A percentile compares a stretch with the other conserved stretches of the same genome.
These are phyloP conservation scores for Penicillium sp. DNA, from an alignment of 2,329 filamentous ascomycete species.

Conservation along the genomic window DNA sequence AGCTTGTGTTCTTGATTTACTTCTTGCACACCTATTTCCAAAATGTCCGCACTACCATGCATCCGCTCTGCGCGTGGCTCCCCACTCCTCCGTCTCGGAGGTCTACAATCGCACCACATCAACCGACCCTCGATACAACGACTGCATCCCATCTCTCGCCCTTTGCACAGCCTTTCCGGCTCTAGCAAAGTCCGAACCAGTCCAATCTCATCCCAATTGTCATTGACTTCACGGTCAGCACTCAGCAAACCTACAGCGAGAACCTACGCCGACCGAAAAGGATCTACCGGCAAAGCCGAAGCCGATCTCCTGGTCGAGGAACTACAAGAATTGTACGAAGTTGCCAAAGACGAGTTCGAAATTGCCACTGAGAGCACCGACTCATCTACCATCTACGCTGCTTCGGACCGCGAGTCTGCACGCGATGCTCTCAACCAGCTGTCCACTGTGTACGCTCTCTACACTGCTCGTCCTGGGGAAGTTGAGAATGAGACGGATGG, in stretches of 20 bases:
- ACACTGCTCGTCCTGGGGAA: conserved; percentile 28
- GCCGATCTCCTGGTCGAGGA: conserved; percentile 39
- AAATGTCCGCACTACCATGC: neutral
- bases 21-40: neutral
- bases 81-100: neutral
- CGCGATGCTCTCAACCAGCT: conserved; percentile 48
- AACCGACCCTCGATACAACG: neutral
- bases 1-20: neutral
- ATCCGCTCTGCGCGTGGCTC: neutral
- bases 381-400: conserved; percentile 47
- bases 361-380: conserved; percentile 51
- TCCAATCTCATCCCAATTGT: neutral
- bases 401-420: conserved; percentile 47
- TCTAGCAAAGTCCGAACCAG: neutral
- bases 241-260: neutral
- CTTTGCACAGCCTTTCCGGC: neutral
- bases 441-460: conserved; percentile 35
- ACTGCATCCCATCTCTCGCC: neutral
- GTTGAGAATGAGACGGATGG: conserved; percentile 12
- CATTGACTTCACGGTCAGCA: neutral
- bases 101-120: neutral
- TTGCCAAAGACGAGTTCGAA: conserved; percentile 51
- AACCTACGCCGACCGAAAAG: conserved; percentile 7
- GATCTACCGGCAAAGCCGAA: conserved; percentile 26
- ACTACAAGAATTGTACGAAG: conserved; percentile 42